A percentile compares a stretch with the other conserved stretches of the same genome.
phyloP scores from a whole-genome alignment of 2,329 filamentous ascomycete species.

The Hymenoscyphus fraxineus region DNA sequence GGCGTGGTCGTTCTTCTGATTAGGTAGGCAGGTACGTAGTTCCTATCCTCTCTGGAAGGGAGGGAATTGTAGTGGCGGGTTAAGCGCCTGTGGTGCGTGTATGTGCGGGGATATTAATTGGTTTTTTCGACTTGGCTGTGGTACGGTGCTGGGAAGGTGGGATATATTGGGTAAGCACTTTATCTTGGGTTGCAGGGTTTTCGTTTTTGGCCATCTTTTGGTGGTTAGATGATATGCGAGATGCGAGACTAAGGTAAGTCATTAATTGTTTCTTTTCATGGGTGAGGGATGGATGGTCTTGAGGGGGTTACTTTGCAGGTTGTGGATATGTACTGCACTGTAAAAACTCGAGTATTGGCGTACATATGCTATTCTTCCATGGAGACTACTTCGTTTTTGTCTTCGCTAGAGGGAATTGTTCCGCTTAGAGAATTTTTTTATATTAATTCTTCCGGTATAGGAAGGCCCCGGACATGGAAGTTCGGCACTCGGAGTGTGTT shows the following conservation, averaged over 20 bases:
- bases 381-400: background rate
- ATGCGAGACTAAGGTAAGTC: background rate
- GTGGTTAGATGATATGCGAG: background rate
- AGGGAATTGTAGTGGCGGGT: background rate
- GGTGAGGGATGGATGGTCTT: background rate
- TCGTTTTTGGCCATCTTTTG: background rate
- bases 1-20: too few relatives aligned
- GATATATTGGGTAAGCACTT: slow-evolving; percentile 1
- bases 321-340: background rate
- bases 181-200: background rate
- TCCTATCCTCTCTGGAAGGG: too few relatives aligned
- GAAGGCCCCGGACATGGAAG: background rate
- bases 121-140: background rate
- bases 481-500: background rate
- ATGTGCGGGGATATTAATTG: background rate
- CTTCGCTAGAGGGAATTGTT: background rate
- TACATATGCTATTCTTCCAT: background rate
- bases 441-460: background rate
- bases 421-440: background rate
- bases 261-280: background rate
- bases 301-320: background rate
- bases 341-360: background rate
- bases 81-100: background rate
- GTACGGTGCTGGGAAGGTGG: background rate
- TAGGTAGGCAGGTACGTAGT: too few relatives aligned